Percentiles rank a stretch among this genome's conserved stretches.
phyloP scores from a whole-genome alignment of 495 filamentous ascomycete genomes.

The Ramalina intermedia region DNA sequence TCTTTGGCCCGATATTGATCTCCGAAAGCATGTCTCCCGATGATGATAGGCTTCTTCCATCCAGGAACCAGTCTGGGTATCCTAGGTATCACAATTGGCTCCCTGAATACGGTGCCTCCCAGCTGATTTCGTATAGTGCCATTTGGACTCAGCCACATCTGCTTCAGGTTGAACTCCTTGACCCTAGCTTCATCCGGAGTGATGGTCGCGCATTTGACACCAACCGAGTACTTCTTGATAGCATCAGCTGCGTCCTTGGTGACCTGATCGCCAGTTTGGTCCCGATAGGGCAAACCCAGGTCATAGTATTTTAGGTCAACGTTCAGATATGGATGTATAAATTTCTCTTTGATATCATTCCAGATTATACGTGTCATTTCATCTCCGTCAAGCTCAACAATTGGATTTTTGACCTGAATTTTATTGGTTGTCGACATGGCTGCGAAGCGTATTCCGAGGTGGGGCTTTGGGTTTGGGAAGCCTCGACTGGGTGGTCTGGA shows the following conservation, averaged over 20 bases:
- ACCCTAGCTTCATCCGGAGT: conserved; percentile 94
- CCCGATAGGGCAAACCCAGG: conserved; percentile 84
- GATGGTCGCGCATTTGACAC: conserved; percentile 98
- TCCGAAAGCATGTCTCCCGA: conserved; percentile 94
- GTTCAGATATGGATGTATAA: conserved; percentile 88
- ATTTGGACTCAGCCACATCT: conserved; percentile 99
- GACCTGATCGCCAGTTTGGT: conserved; percentile 91
- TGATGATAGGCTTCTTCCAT: conserved; percentile 98
- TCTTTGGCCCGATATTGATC: conserved; percentile 98
- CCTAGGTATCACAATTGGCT: conserved; percentile 87
- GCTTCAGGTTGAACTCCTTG: conserved; percentile 95
- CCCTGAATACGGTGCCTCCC: conserved; percentile 94
- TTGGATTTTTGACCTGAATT: conserved; percentile 95
- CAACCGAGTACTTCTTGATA: conserved; percentile 96
- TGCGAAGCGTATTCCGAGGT: background rate
- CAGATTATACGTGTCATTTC: conserved; percentile 99
- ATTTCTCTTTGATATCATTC: conserved; percentile 95
- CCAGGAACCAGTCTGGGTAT: conserved; percentile 87
- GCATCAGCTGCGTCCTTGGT: conserved; percentile 89
- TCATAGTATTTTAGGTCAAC: conserved; percentile 99
- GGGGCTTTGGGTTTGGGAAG: no score
- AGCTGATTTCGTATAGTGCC: conserved; percentile 94
- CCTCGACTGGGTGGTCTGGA: no score
- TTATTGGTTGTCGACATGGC: conserved; percentile 31
- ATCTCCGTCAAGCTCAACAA: conserved; percentile 95